Base-by-base conservation (phyloP, 306 rosid genomes). In the Acacia melanoxylon region DNA sequence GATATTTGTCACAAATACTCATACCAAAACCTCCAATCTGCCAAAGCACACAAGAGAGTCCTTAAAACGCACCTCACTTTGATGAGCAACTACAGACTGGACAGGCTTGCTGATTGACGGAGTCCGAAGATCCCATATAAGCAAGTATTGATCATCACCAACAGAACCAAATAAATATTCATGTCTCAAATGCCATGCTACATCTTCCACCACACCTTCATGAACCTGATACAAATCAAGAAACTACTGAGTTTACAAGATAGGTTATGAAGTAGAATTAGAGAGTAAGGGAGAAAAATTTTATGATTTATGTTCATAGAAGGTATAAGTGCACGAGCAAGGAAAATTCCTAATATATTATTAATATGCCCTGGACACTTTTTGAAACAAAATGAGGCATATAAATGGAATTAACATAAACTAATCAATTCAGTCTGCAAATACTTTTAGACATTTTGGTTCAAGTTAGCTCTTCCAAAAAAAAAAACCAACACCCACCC, bases 161-260 rank as follows among this genome's bases (percentile, higher is more conserved):
- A 96, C 99, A 63, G 99, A 93, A 73, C 99, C 98, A 88, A 96
- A 96, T 81, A 93, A 86, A 82, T 96, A 90, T 78, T 96, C 99
- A 83, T 96, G 98, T 90, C 99, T 92, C 90, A 92, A 86, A 96
- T 96, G 99, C 99, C 99, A 96, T 41, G 99, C 94, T 8, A 96
- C 98, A 37, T 96, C 99, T 81, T 93, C 99, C 42, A 96, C 99
- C 54, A 93, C 99, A 85, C 99, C 98, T 82, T 92, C 99, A 80
- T 96, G 99, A 54, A 92, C 91, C 99, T 93, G 41, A 75, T 65
- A 15, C 75, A 41, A 72, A 62, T 24, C 27, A 33, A 61, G 48
- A 71, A 80, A 68, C 51, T 29, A 77, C 10, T 10, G 75, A 40
- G 70, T 45, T 25, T 19, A 58, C 7, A 63, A 25, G 22, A 83